Evolutionary conservation across 106 monocot species (phyloP), one percentile per base, ranked within the genome.

Genomic region (Hemerocallis citrina): DNA sequence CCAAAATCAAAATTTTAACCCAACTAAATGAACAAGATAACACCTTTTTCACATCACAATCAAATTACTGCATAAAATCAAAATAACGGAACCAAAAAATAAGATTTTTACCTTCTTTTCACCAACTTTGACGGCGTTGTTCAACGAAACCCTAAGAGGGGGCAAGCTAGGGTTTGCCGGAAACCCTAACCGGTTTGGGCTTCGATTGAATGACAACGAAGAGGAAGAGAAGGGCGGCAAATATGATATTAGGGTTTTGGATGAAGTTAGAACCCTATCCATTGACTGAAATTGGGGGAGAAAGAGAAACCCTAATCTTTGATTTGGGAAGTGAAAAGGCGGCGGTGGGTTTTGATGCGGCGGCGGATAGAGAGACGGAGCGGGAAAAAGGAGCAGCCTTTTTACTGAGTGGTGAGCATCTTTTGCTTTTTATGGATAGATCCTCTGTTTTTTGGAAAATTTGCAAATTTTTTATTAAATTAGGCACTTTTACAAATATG

Each of bases 101-200:
- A n/a, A n/a, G n/a, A n/a, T n/a, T 59, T 25, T 59, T 24, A 59
- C 38, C 37, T 39, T 27, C 7, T 40, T 24, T 36, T 3, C 40
- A 27, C 1, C 59, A 24, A 38, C 36, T 38, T 29, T 14, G 9
- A 4, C 59, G 6, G 59, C 37, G 59, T 25, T 38, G 5, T 14
- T 33, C 59, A 59, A 37, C 36, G 39, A 59, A 59, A 59, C 39
- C 59, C 37, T 59, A 27, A 59, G n/a, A n/a, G n/a, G 59, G 24
- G 36, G 24, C 23, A 23, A 4, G 39, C 23, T 59, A 5, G 28
- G 5, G 14, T 40, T 40, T 1, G 13, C 40, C 24, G 7, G 31
- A 59, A 59, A 59, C 59, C 59, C 38, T 40, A 59, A n/a, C 17
- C 14, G 59, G 25, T 14, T 25, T 24, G 59, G 14, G 2, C 39